phyloP scores from a whole-genome alignment of 805 yeast species.

The Metschnikowia dekortorum region DNA sequence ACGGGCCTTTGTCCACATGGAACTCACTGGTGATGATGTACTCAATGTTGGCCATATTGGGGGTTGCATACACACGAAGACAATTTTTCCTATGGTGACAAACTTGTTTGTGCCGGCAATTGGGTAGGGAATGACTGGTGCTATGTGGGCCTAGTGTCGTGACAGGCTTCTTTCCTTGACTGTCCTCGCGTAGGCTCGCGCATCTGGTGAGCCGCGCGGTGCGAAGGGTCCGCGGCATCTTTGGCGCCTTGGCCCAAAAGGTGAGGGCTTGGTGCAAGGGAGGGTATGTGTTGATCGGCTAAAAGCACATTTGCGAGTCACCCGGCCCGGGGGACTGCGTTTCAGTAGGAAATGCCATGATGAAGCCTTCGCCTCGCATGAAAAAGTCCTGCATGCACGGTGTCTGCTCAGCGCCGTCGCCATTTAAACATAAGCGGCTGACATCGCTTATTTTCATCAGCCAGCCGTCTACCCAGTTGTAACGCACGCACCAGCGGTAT shows the following conservation, averaged over 20 bases:
- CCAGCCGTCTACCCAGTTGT: background rate
- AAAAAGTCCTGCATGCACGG: background rate
- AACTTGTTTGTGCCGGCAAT: background rate
- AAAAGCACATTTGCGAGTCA: background rate
- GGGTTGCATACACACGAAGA: background rate
- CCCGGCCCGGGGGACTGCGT: background rate
- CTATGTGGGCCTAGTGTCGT: background rate
- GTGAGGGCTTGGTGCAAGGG: background rate
- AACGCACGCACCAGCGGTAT: background rate
- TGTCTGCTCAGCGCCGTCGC: background rate
- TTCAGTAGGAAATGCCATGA: background rate
- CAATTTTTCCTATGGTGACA: background rate
- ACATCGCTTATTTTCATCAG: background rate
- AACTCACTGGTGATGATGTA: slow-evolving; percentile 72
- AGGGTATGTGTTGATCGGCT: no score
- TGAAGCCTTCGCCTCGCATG: background rate
- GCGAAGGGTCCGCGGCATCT: background rate
- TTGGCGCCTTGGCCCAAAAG: background rate
- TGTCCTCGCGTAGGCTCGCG: slow-evolving; percentile 2
- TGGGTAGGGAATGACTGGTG: background rate
- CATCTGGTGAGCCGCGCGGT: background rate
- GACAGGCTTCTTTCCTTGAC: background rate
- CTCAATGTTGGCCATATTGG: slow-evolving; percentile 38
- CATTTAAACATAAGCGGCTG: background rate
- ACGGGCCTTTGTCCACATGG: slow-evolving; percentile 72